Percentiles rank a stretch among this genome's conserved stretches.
Conservation (phyloP, 352 stramenopile genomes). For the Phytophthora megakarya region DNA sequence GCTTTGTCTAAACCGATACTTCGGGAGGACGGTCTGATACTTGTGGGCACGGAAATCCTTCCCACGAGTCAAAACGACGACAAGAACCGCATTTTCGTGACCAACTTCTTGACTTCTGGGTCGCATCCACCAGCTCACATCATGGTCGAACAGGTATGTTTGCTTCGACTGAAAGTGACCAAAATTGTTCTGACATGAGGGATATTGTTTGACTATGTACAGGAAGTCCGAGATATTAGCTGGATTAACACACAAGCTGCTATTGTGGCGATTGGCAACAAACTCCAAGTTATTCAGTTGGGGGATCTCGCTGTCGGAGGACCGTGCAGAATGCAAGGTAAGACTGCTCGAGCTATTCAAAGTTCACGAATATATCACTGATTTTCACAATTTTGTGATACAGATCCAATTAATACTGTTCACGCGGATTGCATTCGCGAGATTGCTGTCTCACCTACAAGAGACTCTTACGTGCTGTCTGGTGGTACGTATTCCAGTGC, state of each 20-base stretch:
- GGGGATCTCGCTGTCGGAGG: slow-evolving; percentile 27
- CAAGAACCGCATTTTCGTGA: slow-evolving; percentile 70
- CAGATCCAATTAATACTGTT: slow-evolving; percentile 58
- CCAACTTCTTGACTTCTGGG: slow-evolving; percentile 42
- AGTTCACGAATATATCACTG: background rate
- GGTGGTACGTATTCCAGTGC: no score
- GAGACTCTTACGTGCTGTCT: slow-evolving; percentile 42
- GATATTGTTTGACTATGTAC: slow-evolving; percentile 6
- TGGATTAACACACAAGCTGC: slow-evolving; percentile 58
- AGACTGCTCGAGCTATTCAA: background rate
- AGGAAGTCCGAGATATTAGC: slow-evolving; percentile 79
- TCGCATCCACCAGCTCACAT: slow-evolving; percentile 40
- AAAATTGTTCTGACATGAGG: background rate
- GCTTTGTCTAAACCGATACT: slow-evolving; percentile 78
- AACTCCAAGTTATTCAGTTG: slow-evolving; percentile 69
- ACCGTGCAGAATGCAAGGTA: slow-evolving; percentile 47
- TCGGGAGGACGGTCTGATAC: slow-evolving; percentile 69
- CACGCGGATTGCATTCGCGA: slow-evolving; percentile 81
- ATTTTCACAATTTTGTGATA: background rate
- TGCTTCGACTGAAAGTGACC: background rate
- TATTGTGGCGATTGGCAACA: slow-evolving; percentile 67
- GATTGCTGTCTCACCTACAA: slow-evolving; percentile 47
- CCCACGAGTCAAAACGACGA: background rate
- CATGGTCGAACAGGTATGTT: slow-evolving; percentile 48
- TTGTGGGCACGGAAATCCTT: slow-evolving; percentile 68